Evolutionary conservation across 2,329 filamentous ascomycete species (phyloP).

Genomic region (Lomentospora prolificans): DNA sequence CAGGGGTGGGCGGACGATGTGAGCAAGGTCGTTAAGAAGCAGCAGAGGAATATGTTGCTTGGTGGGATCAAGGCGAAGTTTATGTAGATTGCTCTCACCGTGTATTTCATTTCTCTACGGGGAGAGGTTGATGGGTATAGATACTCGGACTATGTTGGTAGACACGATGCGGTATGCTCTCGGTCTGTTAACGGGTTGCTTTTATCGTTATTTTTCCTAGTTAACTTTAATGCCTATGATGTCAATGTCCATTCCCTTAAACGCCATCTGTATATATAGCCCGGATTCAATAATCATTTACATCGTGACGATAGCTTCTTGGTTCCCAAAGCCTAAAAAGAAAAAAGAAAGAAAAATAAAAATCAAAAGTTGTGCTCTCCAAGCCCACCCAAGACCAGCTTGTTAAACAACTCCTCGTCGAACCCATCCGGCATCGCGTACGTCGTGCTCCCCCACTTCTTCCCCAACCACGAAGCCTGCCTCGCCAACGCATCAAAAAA

Average conservation of each 20-base stretch:
- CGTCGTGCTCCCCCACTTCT: background rate
- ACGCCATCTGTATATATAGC: background rate
- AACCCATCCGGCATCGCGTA: background rate
- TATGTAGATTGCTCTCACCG: conserved; percentile 15
- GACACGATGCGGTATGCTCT: background rate
- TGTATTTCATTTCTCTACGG: background rate
- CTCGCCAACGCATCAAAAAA: background rate
- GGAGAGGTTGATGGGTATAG: background rate
- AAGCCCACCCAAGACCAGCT: background rate
- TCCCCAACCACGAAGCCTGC: background rate
- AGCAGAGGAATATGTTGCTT: conserved; percentile 77
- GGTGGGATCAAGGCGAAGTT: conserved; percentile 58
- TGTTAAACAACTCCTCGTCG: background rate
- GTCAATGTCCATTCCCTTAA: background rate
- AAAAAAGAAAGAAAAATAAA: too few species aligned
- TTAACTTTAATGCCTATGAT: background rate
- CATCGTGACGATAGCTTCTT: too few species aligned
- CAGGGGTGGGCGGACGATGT: conserved; percentile 81
- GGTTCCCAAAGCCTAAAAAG: too few species aligned
- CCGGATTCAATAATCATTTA: too few species aligned
- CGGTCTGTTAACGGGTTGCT: too few species aligned
- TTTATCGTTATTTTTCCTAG: background rate
- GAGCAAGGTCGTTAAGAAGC: conserved; percentile 72
- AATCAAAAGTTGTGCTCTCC: background rate
- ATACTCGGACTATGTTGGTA: background rate